Conservation (phyloP, 2,329 filamentous ascomycete species). For the Pseudogymnoascus sp. region DNA sequence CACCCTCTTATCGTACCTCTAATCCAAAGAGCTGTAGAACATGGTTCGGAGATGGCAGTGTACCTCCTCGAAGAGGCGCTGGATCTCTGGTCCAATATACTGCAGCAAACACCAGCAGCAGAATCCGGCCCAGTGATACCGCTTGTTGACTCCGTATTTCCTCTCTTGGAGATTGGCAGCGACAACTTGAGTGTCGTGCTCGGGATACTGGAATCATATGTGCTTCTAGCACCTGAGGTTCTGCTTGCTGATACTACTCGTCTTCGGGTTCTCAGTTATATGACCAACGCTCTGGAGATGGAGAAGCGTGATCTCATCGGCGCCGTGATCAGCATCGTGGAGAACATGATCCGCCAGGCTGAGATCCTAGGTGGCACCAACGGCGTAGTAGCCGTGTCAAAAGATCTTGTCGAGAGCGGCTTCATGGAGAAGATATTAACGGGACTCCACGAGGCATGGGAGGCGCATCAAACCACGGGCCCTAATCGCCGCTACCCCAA, state of each 20-base stretch:
- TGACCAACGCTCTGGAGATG: slow-evolving; percentile 43
- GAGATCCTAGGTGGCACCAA: slow-evolving; percentile 53
- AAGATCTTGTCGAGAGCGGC: slow-evolving; percentile 56
- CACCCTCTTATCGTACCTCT: slow-evolving; percentile 76
- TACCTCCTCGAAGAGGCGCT: slow-evolving; percentile 89
- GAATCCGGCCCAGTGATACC: slow-evolving; percentile 54
- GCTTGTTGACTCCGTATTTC: slow-evolving; percentile 56
- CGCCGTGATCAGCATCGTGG: slow-evolving; percentile 53
- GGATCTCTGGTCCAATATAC: slow-evolving; percentile 76
- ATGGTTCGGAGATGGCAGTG: slow-evolving; percentile 64
- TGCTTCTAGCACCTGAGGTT: slow-evolving; percentile 61
- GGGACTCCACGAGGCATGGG: slow-evolving; percentile 60
- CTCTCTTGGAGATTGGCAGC: slow-evolving; percentile 59
- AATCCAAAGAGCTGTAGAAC: slow-evolving; percentile 70
- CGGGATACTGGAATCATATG: slow-evolving; percentile 62
- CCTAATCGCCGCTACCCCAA: slow-evolving; percentile 64
- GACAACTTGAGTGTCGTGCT: slow-evolving; percentile 57
- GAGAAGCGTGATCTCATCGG: slow-evolving; percentile 52
- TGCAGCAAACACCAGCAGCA: slow-evolving; percentile 58
- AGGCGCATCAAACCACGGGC: slow-evolving; percentile 73
- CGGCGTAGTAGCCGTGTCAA: slow-evolving; percentile 56
- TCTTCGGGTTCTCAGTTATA: slow-evolving; percentile 42
- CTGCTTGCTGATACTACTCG: slow-evolving; percentile 52
- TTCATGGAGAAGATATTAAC: slow-evolving; percentile 58
- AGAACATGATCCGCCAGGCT: slow-evolving; percentile 58